phyloP scores from a whole-genome alignment of 1,284 basidiomycete species.

The Pulchroboletus neoregius region DNA sequence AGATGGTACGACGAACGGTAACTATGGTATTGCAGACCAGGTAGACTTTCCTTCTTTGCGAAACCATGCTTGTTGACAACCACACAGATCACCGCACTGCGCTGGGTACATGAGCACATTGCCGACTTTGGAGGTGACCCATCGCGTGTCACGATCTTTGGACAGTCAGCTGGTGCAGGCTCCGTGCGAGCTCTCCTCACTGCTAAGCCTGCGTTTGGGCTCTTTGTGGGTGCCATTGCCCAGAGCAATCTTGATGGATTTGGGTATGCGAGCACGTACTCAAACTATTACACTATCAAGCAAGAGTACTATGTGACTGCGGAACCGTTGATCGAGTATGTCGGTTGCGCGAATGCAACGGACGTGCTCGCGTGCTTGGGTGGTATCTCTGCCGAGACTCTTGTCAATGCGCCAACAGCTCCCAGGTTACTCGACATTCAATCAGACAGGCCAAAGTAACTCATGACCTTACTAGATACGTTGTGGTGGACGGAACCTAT shows the following conservation, averaged over 20 bases:
- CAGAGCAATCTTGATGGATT: constrained; percentile 48
- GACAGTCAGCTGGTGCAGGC: constrained; percentile 40
- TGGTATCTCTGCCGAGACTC: constrained; percentile 30
- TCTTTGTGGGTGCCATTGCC: constrained; percentile 45
- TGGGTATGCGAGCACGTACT: constrained; percentile 42
- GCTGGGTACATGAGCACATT: constrained; percentile 27
- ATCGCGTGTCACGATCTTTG: constrained; percentile 33
- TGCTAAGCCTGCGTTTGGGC: constrained; percentile 40
- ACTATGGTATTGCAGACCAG: constrained; percentile 17
- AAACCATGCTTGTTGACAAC: not conserved
- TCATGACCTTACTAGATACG: constrained; percentile 29
- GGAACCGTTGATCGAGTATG: constrained; percentile 34
- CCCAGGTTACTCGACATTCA: constrained; percentile 27
- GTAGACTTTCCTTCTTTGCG: not conserved
- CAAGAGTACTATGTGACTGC: constrained; percentile 33
- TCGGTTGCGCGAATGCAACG: constrained; percentile 30
- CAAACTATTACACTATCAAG: constrained; percentile 37
- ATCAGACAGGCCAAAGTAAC: not conserved
- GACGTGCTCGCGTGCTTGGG: constrained; percentile 35
- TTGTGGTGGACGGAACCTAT: constrained; percentile 46
- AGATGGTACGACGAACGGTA: constrained; percentile 12
- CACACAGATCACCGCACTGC: constrained; percentile 19
- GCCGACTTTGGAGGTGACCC: constrained; percentile 32
- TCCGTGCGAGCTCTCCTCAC: constrained; percentile 42
- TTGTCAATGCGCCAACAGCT: constrained; percentile 34